Evolutionary conservation across 2,329 filamentous ascomycete species (phyloP).

Genomic region (Ustulina deusta): DNA sequence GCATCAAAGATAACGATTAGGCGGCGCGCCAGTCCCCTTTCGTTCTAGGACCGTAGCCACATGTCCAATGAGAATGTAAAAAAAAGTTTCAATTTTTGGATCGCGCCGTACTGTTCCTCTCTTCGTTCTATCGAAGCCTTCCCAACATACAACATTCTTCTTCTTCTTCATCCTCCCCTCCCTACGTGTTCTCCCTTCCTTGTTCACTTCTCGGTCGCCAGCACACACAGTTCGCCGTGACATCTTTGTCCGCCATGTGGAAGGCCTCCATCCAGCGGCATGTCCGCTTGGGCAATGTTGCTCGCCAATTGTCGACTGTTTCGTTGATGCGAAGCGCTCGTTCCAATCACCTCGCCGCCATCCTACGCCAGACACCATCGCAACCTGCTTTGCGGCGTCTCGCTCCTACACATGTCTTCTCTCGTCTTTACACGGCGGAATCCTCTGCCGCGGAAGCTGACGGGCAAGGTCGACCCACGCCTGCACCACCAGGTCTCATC

Average conservation of each 20-base stretch:
- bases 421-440: constrained; percentile 44
- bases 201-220: neutral
- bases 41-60: neutral
- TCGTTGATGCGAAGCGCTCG: constrained; percentile 40
- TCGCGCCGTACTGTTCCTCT: constrained; percentile 23
- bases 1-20: constrained; percentile 20
- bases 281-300: constrained; percentile 47
- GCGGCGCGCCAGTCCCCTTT: neutral
- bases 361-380: constrained; percentile 31
- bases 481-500: constrained; percentile 45
- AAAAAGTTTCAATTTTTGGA: constrained; percentile 34
- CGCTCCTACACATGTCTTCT: constrained; percentile 37
- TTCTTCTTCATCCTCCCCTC: neutral
- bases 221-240: constrained; percentile 10
- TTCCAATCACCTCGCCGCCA: constrained; percentile 35
- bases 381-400: constrained; percentile 26
- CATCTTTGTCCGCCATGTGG: constrained; percentile 42
- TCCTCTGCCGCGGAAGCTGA: constrained; percentile 39
- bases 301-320: constrained; percentile 45
- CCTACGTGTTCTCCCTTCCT: neutral
- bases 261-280: constrained; percentile 49
- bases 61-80: neutral
- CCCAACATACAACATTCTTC: neutral
- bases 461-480: constrained; percentile 32
- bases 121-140: neutral